Evolutionary conservation across 306 rosid species (phyloP), one percentile per base, ranked within the genome.

Genomic region (Echinosophora koreensis): DNA sequence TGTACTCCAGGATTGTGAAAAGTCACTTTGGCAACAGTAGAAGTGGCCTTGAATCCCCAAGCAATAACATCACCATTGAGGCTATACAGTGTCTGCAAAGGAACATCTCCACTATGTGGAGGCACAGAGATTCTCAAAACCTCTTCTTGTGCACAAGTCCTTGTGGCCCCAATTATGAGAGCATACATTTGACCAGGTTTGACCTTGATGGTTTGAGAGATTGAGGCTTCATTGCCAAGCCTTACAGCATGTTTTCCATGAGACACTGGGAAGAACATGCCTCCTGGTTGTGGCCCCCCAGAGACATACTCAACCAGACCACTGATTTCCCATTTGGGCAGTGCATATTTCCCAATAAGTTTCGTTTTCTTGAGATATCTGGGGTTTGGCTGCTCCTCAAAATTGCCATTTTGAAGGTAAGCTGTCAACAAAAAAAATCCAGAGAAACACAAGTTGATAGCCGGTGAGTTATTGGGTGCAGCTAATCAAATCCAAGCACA

Each of bases 71-170:
- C 99, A 32, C 96, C 99, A 75, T 89, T 52, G 15, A 90, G 89
- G 84, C 78, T 90, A 72, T 95, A 95, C 4, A 95, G 70, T 5
- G 98, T 95, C 74, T 92, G 97, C 84, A 95, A 55, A 34, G 97
- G 99, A 81, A 95, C 92, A 64, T 91, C 97, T 6, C 99, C 97
- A 0, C 82, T 77, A 50, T 83, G 92, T 41, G 97, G 90, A 49
- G 86, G 89, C 55, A 90, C 94, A 4, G 89, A 73, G 77, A 95
- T 90, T 60, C 97, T 83, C 83, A 95, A 77, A 64, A 92, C 96
- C 62, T 95, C 99, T n/a, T 90, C 96, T 77, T 95, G 99, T 8
- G 99, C 96, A 82, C 99, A 95, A 49, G 99, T 95, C 81, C 97
- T 95, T 17, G 99, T 90, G 52, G 97, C 99, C 6, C 92, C 94